These are phyloP conservation scores for Ustilago bromivora DNA, from an alignment of 1,284 basidiomycete genomes.

Conservation along the genomic window DNA sequence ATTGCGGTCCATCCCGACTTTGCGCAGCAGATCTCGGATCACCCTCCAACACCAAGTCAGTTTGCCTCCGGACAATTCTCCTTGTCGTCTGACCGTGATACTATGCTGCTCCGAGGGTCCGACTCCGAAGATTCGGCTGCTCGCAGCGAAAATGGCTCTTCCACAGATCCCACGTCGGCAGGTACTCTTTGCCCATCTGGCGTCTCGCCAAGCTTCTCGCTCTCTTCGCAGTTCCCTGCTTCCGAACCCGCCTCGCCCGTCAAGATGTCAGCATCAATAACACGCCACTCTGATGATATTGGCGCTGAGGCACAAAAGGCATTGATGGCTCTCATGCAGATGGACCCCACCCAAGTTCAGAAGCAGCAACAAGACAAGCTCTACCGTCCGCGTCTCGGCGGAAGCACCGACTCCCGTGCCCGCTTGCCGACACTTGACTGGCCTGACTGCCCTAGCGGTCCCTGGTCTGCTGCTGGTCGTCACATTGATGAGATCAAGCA, in stretches of 20 bases:
- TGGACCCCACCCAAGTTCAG: conserved; percentile 9
- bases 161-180: conserved; percentile 47
- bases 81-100: conserved; percentile 31
- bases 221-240: conserved; percentile 54
- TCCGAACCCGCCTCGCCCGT: conserved; percentile 48
- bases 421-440: conserved; percentile 51
- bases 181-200: conserved; percentile 51
- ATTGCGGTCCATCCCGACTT: conserved; percentile 48
- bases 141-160: conserved; percentile 41
- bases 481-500: conserved; percentile 45
- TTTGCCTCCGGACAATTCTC: conserved; percentile 27
- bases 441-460: conserved; percentile 50
- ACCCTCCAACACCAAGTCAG: conserved; percentile 19
- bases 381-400: conserved; percentile 41
- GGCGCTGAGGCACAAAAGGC: conserved; percentile 29
- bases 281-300: conserved; percentile 14
- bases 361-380: conserved; percentile 20
- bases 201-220: conserved; percentile 51
- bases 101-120: conserved; percentile 32
- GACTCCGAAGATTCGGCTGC: conserved; percentile 51
- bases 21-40: conserved; percentile 48
- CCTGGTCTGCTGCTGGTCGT: conserved; percentile 49
- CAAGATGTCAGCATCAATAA: conserved; percentile 22
- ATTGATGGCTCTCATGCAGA: conserved; percentile 26
- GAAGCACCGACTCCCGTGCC: conserved; percentile 13